Percentiles rank a stretch among this genome's conserved stretches.
phyloP scores from a whole-genome alignment of 441 rosid species.

The Bruguiera hainesii region DNA sequence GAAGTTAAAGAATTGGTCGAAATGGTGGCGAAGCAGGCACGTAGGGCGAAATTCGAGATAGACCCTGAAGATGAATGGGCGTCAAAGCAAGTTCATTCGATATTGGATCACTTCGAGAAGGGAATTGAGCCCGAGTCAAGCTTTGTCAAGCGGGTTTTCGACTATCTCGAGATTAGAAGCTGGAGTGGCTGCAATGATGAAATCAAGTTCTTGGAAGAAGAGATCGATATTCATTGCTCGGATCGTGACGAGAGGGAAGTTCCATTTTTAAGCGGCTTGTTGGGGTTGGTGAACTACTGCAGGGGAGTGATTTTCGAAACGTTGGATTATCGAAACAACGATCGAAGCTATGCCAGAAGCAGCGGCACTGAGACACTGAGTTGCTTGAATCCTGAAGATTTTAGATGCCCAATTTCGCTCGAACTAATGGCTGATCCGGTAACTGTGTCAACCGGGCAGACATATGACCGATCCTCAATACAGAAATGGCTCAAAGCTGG shows the following conservation, averaged over 20 bases:
- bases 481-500: constrained; percentile 75
- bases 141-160: constrained; percentile 38
- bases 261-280: constrained; percentile 49
- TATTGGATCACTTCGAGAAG: constrained; percentile 43
- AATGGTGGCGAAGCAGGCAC: constrained; percentile 52
- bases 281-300: constrained; percentile 58
- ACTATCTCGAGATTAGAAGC: constrained; percentile 47
- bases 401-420: constrained; percentile 79
- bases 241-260: constrained; percentile 35
- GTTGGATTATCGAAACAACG: constrained; percentile 23
- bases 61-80: constrained; percentile 48
- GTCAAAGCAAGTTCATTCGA: constrained; percentile 26
- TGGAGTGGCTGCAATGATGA: constrained; percentile 65
- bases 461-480: constrained; percentile 78
- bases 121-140: constrained; percentile 51
- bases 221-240: constrained; percentile 31
- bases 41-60: constrained; percentile 39
- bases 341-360: constrained; percentile 31
- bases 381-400: constrained; percentile 60
- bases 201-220: constrained; percentile 51
- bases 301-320: constrained; percentile 57
- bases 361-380: constrained; percentile 35
- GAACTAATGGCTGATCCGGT: constrained; percentile 84
- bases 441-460: constrained; percentile 69
- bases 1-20: constrained; percentile 70